These are phyloP conservation scores for Lentinula sp. DNA, from an alignment of 768 basidiomycete genomes.

Conservation along the genomic window DNA sequence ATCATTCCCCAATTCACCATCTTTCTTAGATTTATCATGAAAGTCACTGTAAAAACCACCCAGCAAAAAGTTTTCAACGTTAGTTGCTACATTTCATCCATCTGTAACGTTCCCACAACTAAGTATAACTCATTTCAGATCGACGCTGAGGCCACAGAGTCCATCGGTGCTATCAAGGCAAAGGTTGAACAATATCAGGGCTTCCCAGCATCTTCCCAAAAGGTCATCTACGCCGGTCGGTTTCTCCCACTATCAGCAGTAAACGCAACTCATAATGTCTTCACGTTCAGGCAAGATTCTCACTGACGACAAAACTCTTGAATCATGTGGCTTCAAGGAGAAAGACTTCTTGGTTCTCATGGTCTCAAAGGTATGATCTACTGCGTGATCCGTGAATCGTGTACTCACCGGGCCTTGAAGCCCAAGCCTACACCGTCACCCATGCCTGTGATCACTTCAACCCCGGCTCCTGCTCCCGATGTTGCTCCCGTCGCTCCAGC, in stretches of 20 bases:
- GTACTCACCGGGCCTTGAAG: slow-evolving; percentile 22
- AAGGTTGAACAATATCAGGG: slow-evolving; percentile 78
- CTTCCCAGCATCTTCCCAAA: slow-evolving; percentile 71
- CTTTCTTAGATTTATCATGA: slow-evolving; percentile 45
- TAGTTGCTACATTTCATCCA: slow-evolving; percentile 9
- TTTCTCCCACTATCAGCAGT: background rate
- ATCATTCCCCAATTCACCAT: background rate
- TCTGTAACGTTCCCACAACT: background rate
- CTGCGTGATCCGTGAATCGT: background rate
- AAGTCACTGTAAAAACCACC: slow-evolving; percentile 93
- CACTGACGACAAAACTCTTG: slow-evolving; percentile 81
- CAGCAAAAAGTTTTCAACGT: slow-evolving; percentile 90
- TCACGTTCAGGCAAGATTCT: slow-evolving; percentile 76
- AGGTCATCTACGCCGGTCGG: slow-evolving; percentile 92
- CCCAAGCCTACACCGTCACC: slow-evolving; percentile 47
- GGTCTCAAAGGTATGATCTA: slow-evolving; percentile 78
- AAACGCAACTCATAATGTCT: slow-evolving; percentile 1
- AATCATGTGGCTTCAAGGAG: slow-evolving; percentile 89
- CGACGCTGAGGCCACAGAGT: slow-evolving; percentile 72
- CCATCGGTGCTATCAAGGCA: slow-evolving; percentile 72
- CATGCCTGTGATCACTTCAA: slow-evolving; percentile 23
- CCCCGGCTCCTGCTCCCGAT: slow-evolving; percentile 25
- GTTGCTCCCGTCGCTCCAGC: slow-evolving; percentile 15
- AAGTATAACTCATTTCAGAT: slow-evolving; percentile 33
- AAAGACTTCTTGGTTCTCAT: slow-evolving; percentile 99